Conservation (phyloP, 306 rosid genomes). For the Alnus rubra region DNA sequence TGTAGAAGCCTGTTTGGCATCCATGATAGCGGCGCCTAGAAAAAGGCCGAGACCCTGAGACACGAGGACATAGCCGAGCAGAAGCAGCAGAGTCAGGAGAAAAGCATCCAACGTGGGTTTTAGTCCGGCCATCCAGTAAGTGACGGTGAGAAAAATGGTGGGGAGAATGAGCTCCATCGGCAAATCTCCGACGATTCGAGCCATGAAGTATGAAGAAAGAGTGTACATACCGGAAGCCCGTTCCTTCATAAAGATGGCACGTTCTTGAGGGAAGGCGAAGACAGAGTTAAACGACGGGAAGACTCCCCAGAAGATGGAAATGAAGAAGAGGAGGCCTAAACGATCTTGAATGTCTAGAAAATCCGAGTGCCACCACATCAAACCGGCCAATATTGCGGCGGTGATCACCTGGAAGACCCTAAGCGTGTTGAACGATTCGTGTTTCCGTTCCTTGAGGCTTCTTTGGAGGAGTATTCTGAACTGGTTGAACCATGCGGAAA, state of each 20-base stretch:
- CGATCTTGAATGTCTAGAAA: conserved; percentile 72
- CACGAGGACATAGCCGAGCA: conserved; percentile 73
- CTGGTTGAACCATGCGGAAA: conserved; percentile 69
- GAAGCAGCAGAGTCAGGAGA: conserved; percentile 48
- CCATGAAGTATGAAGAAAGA: conserved; percentile 74
- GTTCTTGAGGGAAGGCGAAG: conserved; percentile 92
- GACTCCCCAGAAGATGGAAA: conserved; percentile 93
- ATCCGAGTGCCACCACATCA: conserved; percentile 96
- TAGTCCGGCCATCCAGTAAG: conserved; percentile 86
- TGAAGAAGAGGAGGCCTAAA: conserved; percentile 88
- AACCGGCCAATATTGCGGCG: conserved; percentile 69
- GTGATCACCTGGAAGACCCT: conserved; percentile 72
- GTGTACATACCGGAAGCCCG: conserved; percentile 87
- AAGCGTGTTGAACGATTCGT: conserved; percentile 74
- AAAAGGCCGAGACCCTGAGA: conserved; percentile 95
- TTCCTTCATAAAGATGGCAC: conserved; percentile 72
- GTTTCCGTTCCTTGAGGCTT: conserved; percentile 86
- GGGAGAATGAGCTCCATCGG: conserved; percentile 97
- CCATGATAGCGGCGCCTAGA: conserved; percentile 86
- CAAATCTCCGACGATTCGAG: conserved; percentile 77
- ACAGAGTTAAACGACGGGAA: conserved; percentile 82
- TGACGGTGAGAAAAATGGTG: conserved; percentile 53
- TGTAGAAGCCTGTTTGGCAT: conserved; percentile 88
- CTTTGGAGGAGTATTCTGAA: conserved; percentile 67
- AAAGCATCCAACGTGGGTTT: conserved; percentile 62